A percentile compares a stretch with the other conserved stretches of the same genome.
These are phyloP conservation scores for Stephania cephalantha DNA, from an alignment of 164 flowering plant genomes.

Conservation along the genomic window DNA sequence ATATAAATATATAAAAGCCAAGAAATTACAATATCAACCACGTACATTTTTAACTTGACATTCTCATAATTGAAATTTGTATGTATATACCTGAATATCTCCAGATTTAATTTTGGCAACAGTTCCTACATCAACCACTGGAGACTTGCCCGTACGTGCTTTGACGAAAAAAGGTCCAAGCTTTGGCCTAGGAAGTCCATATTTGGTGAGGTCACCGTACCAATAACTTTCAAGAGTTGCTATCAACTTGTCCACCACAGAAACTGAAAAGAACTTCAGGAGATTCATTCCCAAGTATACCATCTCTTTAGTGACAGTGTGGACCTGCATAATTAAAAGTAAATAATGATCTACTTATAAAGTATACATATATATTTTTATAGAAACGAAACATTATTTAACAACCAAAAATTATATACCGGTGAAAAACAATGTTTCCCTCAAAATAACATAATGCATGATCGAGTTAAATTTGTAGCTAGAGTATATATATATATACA, in stretches of 20 bases:
- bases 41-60: too few species aligned
- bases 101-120: conserved; percentile 22
- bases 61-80: too few species aligned
- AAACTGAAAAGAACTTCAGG: conserved; percentile 20
- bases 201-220: conserved; percentile 24
- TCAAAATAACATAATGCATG: too few species aligned
- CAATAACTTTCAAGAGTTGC: background rate
- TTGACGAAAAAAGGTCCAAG: conserved; percentile 36
- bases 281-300: conserved; percentile 29
- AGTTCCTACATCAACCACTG: conserved; percentile 43
- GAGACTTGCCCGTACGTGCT: conserved; percentile 23
- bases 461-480: too few species aligned
- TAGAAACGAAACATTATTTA: too few species aligned
- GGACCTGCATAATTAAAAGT: conserved; percentile 18
- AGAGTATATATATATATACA: too few species aligned
- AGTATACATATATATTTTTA: too few species aligned
- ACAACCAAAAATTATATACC: too few species aligned
- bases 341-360: too few species aligned
- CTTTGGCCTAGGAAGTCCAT: conserved; percentile 28
- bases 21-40: too few species aligned
- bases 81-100: conserved; percentile 24
- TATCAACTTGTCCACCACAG: conserved; percentile 21
- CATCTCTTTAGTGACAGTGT: conserved; percentile 30
- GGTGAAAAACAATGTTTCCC: too few species aligned
- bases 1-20: too few species aligned